Evolutionary conservation across 1,139 yeast species (phyloP), one percentile per base, ranked within the genome.

Genomic region (Zhuliangozyma blackwelliae): DNA sequence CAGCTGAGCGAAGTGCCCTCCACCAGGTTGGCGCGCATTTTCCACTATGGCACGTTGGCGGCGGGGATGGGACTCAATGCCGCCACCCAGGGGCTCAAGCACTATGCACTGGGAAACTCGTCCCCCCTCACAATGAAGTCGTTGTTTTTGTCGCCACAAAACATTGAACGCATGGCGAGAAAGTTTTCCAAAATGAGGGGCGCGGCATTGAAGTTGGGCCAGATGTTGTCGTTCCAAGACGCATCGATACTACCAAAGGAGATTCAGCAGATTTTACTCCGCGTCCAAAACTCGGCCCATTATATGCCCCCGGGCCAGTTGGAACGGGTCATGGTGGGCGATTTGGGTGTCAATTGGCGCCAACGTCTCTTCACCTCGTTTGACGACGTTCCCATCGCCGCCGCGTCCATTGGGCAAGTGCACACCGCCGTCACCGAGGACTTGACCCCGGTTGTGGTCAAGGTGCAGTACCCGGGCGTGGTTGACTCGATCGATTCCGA

Each of bases 391-490:
- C 98, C 99, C 2, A 77, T 92, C 41, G 98, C 98, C 1, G 97
- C 98, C 3, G 98, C 98, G 1, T 87, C 96, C 4, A 92, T 92
- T 50, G 97, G 98, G 3, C 97, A 92, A 60, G 98, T 92, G 3
- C 98, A 92, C 61, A 73, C 72, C 33, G 98, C 96, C 1, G 81
- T 77, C 9, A 70, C 95, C 16, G 68, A 65, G 36, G 78, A 75
- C 26, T 74, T 77, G 44, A 63, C 76, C n/a, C 77, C 78, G 25
- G 96, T 90, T 23, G 98, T 95, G n/a, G 95, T 92, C 10, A 92
- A 92, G 55, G 89, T 92, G 4, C 99, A 92, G 58, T 92, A 92
- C 52, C 99, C 99, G 0, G 98, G 98, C n/a, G 97, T 92, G 10
- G 94, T 85, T 19, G 80, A 84, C 46, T 82, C 95, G 10, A 94